These are phyloP conservation scores for Colletotrichum trifolii DNA, from an alignment of 2,329 filamentous ascomycete species.

Conservation along the genomic window DNA sequence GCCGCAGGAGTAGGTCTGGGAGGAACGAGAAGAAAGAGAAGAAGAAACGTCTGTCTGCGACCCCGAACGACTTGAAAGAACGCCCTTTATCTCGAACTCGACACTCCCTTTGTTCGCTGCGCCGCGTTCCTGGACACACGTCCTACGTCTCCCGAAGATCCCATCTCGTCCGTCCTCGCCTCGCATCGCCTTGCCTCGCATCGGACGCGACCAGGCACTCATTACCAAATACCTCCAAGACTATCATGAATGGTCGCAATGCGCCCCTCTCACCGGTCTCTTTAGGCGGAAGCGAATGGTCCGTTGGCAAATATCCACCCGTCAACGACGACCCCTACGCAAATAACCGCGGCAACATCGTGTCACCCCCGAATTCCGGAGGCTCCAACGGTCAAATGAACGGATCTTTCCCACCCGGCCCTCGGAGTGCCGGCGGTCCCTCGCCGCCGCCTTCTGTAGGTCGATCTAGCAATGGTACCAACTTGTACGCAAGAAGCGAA, in stretches of 20 bases:
- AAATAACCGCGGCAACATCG: constrained; percentile 68
- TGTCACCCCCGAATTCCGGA: constrained; percentile 77
- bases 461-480: constrained; percentile 83
- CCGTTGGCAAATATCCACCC: constrained; percentile 74
- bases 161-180: too few species aligned
- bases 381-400: constrained; percentile 69
- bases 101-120: constrained; percentile 32
- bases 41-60: constrained; percentile 18
- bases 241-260: constrained; percentile 77
- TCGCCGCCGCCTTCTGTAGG: constrained; percentile 92
- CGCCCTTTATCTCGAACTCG: constrained; percentile 6
- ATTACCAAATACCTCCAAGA: constrained; percentile 18
- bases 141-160: too few species aligned
- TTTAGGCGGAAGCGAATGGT: constrained; percentile 86
- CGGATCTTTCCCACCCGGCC: constrained; percentile 64
- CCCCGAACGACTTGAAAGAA: constrained; percentile 21
- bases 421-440: constrained; percentile 70
- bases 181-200: constrained; percentile 39
- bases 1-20: constrained; percentile 5
- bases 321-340: constrained; percentile 63
- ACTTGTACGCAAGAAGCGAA: constrained; percentile 73
- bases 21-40: not conserved
- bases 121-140: constrained; percentile 12
- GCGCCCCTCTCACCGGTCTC: constrained; percentile 85
- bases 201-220: constrained; percentile 22